These are phyloP conservation scores for Fraxinus quadrangulata DNA, from an alignment of 257 asterid species.

Conservation along the genomic window DNA sequence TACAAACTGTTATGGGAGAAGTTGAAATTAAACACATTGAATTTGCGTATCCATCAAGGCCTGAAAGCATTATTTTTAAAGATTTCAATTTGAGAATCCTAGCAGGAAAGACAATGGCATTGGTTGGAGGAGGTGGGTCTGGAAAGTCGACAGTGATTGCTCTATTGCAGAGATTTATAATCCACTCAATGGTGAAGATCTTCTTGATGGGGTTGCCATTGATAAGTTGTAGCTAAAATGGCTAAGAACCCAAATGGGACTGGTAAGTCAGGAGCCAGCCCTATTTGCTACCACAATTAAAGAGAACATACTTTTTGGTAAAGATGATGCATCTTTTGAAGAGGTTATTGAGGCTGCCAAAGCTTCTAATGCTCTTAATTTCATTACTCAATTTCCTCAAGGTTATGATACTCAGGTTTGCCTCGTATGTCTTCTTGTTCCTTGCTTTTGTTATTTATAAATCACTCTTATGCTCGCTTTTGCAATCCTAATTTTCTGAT, in stretches of 20 bases:
- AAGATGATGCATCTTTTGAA: slow-evolving; percentile 75
- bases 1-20: slow-evolving; percentile 59
- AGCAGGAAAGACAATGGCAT: slow-evolving; percentile 74
- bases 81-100: slow-evolving; percentile 66
- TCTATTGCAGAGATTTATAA: slow-evolving; percentile 82
- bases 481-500: background rate
- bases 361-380: slow-evolving; percentile 92
- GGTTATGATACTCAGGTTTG: slow-evolving; percentile 90
- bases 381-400: slow-evolving; percentile 77
- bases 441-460: background rate
- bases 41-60: slow-evolving; percentile 80
- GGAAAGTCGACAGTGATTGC: slow-evolving; percentile 91
- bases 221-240: slow-evolving; percentile 83
- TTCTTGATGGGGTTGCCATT: slow-evolving; percentile 68
- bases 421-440: background rate
- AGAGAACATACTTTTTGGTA: slow-evolving; percentile 87
- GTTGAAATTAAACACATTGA: slow-evolving; percentile 62
- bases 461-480: no score
- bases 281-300: slow-evolving; percentile 83
- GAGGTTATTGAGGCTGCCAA: slow-evolving; percentile 83
- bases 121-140: slow-evolving; percentile 93
- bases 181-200: slow-evolving; percentile 71
- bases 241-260: slow-evolving; percentile 95
- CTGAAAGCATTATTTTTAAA: slow-evolving; percentile 62
- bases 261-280: slow-evolving; percentile 96